Conservation (phyloP, 2,329 filamentous ascomycete genomes). For the Colletotrichum abscissum region DNA sequence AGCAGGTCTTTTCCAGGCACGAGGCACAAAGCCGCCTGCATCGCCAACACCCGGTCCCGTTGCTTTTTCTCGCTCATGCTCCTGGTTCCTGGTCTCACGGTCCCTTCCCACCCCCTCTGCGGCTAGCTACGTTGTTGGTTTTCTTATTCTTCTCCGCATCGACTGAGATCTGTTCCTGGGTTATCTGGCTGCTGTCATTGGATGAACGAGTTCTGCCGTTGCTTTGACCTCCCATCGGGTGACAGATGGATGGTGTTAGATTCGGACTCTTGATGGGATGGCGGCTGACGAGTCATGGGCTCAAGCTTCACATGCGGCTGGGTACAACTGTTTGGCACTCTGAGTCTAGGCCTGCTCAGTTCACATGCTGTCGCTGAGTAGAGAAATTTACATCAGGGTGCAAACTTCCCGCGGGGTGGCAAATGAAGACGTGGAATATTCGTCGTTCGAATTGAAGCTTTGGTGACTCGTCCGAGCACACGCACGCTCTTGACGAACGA, state of each 20-base stretch:
- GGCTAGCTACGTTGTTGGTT: neutral
- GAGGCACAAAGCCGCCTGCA: neutral
- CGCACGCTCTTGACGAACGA: neutral
- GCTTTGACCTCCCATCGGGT: conserved; percentile 6
- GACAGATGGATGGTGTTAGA: neutral
- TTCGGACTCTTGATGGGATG: conserved; percentile 8
- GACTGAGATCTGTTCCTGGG: conserved; percentile 11
- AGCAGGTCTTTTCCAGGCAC: neutral
- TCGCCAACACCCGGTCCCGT: neutral
- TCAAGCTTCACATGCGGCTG: conserved; percentile 1
- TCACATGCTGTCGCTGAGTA: neutral
- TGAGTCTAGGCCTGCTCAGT: neutral
- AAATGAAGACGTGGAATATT: neutral
- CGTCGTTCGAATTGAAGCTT: neutral
- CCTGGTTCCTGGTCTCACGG: conserved; percentile 1
- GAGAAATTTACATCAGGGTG: neutral
- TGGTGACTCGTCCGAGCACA: neutral
- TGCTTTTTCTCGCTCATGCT: neutral
- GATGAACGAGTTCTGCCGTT: conserved; percentile 15
- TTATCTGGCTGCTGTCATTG: conserved; percentile 12
- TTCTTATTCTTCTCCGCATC: conserved; percentile 1
- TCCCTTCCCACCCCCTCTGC: neutral
- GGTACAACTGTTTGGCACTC: neutral
- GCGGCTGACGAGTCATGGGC: conserved; percentile 13
- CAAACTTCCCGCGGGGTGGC: neutral